phyloP scores from a whole-genome alignment of 2,329 filamentous ascomycete genomes.

The Chaetoscypha palmicola region DNA sequence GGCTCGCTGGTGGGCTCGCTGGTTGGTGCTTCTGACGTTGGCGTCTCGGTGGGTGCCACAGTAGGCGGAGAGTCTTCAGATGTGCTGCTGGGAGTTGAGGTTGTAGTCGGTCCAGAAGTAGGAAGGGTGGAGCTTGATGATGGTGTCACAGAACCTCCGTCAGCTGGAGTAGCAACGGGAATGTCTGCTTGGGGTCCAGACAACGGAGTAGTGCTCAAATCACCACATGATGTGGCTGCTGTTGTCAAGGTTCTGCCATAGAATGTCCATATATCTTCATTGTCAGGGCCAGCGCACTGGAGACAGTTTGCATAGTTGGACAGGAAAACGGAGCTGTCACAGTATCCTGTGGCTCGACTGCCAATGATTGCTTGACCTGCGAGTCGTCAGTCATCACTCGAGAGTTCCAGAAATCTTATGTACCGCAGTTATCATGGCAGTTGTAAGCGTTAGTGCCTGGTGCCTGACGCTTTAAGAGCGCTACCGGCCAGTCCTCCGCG shows the following conservation, averaged over 20 bases:
- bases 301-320: slow-evolving; percentile 18
- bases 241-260: slow-evolving; percentile 15
- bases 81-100: neutral
- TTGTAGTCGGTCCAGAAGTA: neutral
- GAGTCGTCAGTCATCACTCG: neutral
- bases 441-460: slow-evolving; percentile 15
- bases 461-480: slow-evolving; percentile 15
- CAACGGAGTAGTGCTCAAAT: slow-evolving; percentile 1
- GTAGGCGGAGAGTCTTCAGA: neutral
- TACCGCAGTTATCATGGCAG: slow-evolving; percentile 18
- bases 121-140: neutral
- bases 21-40: neutral
- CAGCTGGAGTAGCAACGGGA: slow-evolving; percentile 2
- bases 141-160: slow-evolving; percentile 4
- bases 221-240: slow-evolving; percentile 12
- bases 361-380: slow-evolving; percentile 7
- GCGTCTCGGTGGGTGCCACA: neutral
- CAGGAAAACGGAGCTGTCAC: slow-evolving; percentile 15
- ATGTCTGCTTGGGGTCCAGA: slow-evolving; percentile 2
- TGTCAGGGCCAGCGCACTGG: slow-evolving; percentile 17
- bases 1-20: too few species aligned
- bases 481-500: slow-evolving; percentile 10
- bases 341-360: slow-evolving; percentile 6
- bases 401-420: neutral
- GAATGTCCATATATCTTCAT: slow-evolving; percentile 20